Evolutionary conservation across 2,329 filamentous ascomycete genomes (phyloP).

Genomic region (Colletotrichum noveboracense): DNA sequence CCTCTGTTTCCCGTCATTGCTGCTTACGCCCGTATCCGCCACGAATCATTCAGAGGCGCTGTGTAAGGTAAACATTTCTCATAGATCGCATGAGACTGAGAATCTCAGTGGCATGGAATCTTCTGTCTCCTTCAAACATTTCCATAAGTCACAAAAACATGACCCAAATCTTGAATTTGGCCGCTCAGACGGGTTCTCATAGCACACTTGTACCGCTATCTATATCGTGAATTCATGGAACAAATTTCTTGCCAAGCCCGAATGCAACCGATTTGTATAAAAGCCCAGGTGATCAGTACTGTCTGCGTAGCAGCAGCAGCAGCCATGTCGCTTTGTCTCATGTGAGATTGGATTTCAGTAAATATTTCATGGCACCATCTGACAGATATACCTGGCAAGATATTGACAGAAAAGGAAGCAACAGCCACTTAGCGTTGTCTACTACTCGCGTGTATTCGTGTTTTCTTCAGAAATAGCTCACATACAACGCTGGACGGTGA

Average conservation of each 20-base stretch:
- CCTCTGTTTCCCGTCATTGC: not conserved
- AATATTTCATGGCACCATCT: not conserved
- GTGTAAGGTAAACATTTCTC: not conserved
- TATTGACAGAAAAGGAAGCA: rapidly evolving
- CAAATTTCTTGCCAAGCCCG: not conserved
- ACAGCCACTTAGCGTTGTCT: rapidly evolving
- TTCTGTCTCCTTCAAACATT: not conserved
- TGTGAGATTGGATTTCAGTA: rapidly evolving
- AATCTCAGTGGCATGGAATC: not conserved
- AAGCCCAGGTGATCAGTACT: rapidly evolving
- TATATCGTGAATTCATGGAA: not conserved
- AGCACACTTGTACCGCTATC: not conserved
- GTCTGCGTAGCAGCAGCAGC: rapidly evolving
- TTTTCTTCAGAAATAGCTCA: not conserved
- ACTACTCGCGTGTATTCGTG: not conserved
- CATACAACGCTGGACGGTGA: not conserved
- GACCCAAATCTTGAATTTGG: no score
- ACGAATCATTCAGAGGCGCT: not conserved
- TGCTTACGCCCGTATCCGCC: not conserved
- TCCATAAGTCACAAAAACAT: not conserved
- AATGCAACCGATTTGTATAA: rapidly evolving
- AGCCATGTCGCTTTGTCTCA: rapidly evolving
- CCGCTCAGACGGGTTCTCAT: not conserved
- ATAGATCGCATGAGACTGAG: rapidly evolving
- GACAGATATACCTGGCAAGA: rapidly evolving